Evolutionary conservation across 108 stramenopile species (phyloP), one percentile per base, ranked within the genome.

Genomic region (Epithemia pelagica): DNA sequence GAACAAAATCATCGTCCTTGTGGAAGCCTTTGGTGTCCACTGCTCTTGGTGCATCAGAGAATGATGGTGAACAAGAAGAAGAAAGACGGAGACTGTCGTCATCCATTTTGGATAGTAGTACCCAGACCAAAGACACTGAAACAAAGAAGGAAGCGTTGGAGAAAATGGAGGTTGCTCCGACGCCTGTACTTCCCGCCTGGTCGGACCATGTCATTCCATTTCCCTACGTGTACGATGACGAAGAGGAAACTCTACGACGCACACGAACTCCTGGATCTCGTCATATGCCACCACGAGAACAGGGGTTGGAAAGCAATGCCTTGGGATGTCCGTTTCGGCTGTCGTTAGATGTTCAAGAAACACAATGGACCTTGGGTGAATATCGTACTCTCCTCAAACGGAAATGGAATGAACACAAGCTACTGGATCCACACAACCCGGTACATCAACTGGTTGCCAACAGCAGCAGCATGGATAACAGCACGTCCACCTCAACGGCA

Each of bases 261-360:
- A 54, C 74, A 0, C 54, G 24, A 31, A 68, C 77, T 27, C 81
- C 77, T 18, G 74, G 71, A 28, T 52, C 76, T 19, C 76, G 82
- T 26, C 62, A 61, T 33, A 74, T 85, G 69, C 83, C 88, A 10
- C 33, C 56, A 8, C 73, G 84, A 2, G 90, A 92, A 66, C 77
- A 83, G 65, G 46, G 61, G 15, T 67, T 85, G 51, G 80, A 85
- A 64, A 69, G 46, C 2, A 90, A 90, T 76, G 85, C 80, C 51
- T 78, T 77, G 18, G 61, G 74, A 21, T 95, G 94, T 68, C 89
- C 85, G 63, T 95, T 95, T 65, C 83, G 82, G 62, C 78, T 95
- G 27, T 85, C 78, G 31, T 57, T 95, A 51, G 64, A 89, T 69
- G 70, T 90, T 19, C 73, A 85, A 65, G 79, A 77, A 66, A 77